Evolutionary conservation across 345 rosid species (phyloP).

Genomic region (Alliaria petiolata): DNA sequence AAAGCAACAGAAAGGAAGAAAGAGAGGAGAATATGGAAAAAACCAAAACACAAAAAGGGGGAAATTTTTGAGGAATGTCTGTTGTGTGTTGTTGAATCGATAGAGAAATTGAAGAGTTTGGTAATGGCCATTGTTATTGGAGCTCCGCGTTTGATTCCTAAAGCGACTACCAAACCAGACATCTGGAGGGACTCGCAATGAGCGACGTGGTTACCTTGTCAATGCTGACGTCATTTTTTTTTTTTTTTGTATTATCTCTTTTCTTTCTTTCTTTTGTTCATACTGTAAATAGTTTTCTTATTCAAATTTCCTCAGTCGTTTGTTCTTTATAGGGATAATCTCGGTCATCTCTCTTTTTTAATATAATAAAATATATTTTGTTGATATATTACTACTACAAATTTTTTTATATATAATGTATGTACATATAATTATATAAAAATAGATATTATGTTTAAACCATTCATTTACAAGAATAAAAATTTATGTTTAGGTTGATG

Average conservation of each 20-base stretch:
- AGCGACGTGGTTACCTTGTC: slow-evolving; percentile 36
- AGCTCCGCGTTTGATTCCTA: slow-evolving; percentile 58
- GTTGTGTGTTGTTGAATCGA: not conserved
- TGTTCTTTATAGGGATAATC: too few relatives aligned
- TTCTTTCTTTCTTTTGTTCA: not conserved
- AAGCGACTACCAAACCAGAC: slow-evolving; percentile 60
- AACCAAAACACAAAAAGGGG: not conserved
- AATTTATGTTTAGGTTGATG: too few relatives aligned
- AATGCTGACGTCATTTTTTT: slow-evolving; percentile 27
- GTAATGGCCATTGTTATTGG: slow-evolving; percentile 32
- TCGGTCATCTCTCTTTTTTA: too few relatives aligned
- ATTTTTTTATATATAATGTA: too few relatives aligned
- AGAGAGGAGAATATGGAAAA: slow-evolving; percentile 15
- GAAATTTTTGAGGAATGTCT: slow-evolving; percentile 17
- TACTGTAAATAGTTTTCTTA: too few relatives aligned
- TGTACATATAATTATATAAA: too few relatives aligned
- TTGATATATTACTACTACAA: too few relatives aligned
- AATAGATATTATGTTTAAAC: too few relatives aligned
- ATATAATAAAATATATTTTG: too few relatives aligned
- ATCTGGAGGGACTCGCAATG: slow-evolving; percentile 47
- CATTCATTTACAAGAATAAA: too few relatives aligned
- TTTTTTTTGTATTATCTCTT: too few relatives aligned
- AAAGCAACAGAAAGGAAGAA: not conserved
- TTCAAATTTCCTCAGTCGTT: too few relatives aligned
- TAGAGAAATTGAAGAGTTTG: slow-evolving; percentile 22